Base-by-base conservation (phyloP, 306 rosid genomes). In the Vicia sativa region DNA sequence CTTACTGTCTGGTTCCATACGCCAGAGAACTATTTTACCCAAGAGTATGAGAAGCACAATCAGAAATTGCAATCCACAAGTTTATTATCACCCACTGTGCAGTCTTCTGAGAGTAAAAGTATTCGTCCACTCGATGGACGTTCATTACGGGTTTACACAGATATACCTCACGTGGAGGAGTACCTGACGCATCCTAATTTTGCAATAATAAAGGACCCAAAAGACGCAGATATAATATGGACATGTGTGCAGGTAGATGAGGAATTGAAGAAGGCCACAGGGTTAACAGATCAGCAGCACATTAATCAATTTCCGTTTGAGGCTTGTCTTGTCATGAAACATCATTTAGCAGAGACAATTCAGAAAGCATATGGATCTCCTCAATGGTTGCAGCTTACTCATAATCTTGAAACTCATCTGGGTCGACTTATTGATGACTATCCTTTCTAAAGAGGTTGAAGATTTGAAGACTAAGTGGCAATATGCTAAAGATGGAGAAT, bases 251-350 rank as follows among this genome's bases (percentile, higher is more conserved):
- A 90, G 80, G 85, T 92, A 61, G 96, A 92, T 65, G 96, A 90
- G 82, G 96, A 87, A 35, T 78, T 65, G 80, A 92, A 83, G 86
- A 90, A 84, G 67, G 96, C 87, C 58, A 39, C 82, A 0, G 96
- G 98, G 56, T 83, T 92, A 73, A 90, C 87, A 15, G 96, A 87
- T 68, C 82, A 74, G 59, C 98, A 92, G 67, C 90, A 77, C 52
- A 39, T 92, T 49, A 90, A 92, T 78, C 98, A 92, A 76, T 92
- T 87, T 78, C 96, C 98, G 54, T 87, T 86, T 64, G 96, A 92
- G 87, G 96, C 98, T 55, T 86, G 96, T 85, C 82, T 92, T 57
- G 98, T 92, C 74, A 92, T 92, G 96, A 93, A 93, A 74, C 96
- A 93, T 85, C 93, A 93, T 88, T 81, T 93, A 78, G 96, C 97